Base-by-base conservation (phyloP, 176 grass and related monocot genomes). In the Rhynchospora pubera region DNA sequence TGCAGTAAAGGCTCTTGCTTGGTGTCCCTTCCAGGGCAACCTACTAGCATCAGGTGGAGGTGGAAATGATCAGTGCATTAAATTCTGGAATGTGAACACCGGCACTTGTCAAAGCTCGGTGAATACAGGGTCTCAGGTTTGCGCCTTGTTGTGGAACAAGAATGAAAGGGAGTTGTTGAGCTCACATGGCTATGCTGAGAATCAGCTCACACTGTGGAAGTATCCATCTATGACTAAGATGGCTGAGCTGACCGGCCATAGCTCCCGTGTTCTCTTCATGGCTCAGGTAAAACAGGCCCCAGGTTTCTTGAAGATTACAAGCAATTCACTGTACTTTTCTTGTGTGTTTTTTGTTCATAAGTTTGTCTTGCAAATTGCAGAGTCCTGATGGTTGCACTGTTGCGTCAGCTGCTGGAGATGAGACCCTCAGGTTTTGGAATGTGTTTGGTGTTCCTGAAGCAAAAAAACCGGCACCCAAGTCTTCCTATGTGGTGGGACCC, bases 11-110 rank as follows among this genome's bases (percentile, higher is more conserved):
- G 91, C 91, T 5, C 91, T 93, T 81, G 86, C 91, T 24, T 93
- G 91, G 91, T 90, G 91, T 50, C 91, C 91, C 5, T 93, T 88
- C 61, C 88, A 93, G 80, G 88, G 83, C 60, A 93, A 88, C 68
- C 24, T 93, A 77, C 91, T 93, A 67, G 91, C 86, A 15, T 90
- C 91, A 62, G 88, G 88, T 30, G 91, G 91, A 4, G 91, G 88
- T 50, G 83, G 59, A 46, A 77, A 43, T 43, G 88, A 90, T 48
- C 21, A 67, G 47, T 78, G 84, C 75, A 93, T 90, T 44, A 93
- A 88, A 79, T 93, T 90, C 80, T 90, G 88, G 86, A 93, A 93
- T 65, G 84, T 87, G 14, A 62, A 86, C 22, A 93, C 81, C 14
- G 91, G 91, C 22, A 1, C 63, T 62, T 86, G 83, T 45, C 13